Base-by-base conservation (phyloP, 176 grass and related monocot genomes). In the Hordeum marinum region DNA sequence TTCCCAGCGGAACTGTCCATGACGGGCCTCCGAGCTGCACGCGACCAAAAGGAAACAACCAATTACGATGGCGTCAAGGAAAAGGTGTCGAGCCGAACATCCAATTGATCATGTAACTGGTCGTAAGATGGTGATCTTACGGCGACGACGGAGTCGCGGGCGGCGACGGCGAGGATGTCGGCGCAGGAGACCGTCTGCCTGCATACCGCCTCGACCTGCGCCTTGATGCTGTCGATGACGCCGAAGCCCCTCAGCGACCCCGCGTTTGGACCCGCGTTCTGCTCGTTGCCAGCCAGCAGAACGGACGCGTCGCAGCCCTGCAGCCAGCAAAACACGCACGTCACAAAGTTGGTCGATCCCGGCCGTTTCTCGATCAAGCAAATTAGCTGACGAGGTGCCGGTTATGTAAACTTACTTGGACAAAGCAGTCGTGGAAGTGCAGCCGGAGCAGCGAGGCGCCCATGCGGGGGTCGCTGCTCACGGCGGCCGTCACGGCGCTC, bases 391-490 rank as follows among this genome's bases (percentile, higher is more conserved):
- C 6, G 40, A 34, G 31, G 5, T 74, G 12, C 25, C 6, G 8
- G 32, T 42, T 20, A 46, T 32, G 48, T 6, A 2, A 18, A 63
- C 54, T 57, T 57, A 5, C 54, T 6, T 57, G 54, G 32, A 98
- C 95, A 80, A 98, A 98, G 90, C 95, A 95, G 82, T 98, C 95
- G 48, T 98, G 93, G 90, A 95, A 98, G 70, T 95, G 93, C 40
- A 98, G 87, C 40, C 95, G 50, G 66, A 98, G 68, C 37, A 95
- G 80, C 35, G 95, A 95, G 1, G 95, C 95, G 1, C 88, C 95
- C 93, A 95, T 89, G 34, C 93, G 91, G 9, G 34, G 34, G 54
- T 97, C 85, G 3, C 31, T 34, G 31, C 31, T 36, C 24, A 97
- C 91, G 1, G 94, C 91, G 15, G 89, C 63, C 20, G 23, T 48